Percentiles rank a stretch among this genome's conserved stretches.
phyloP scores from a whole-genome alignment of 2,329 filamentous ascomycete species.

The Neofusicoccum cordaticola region DNA sequence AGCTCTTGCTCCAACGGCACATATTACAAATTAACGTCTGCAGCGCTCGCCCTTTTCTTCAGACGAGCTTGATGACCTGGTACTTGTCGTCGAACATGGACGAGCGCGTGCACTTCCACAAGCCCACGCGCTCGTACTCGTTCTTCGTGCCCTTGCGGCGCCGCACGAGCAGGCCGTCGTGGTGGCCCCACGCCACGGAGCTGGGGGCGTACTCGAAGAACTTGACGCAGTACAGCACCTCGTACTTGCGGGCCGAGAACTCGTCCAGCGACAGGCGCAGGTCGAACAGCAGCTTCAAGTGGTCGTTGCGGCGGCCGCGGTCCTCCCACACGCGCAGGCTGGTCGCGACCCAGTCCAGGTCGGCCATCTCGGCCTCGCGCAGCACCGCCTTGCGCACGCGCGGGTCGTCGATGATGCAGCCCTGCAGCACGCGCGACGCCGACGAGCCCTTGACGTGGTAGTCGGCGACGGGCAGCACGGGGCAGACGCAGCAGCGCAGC shows the following conservation, averaged over 20 bases:
- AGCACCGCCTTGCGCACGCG: neutral
- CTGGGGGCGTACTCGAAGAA: slow-evolving; percentile 10
- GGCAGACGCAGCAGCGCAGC: slow-evolving; percentile 7
- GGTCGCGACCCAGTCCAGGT: slow-evolving; percentile 1
- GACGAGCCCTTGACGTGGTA: neutral
- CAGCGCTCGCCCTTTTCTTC: neutral
- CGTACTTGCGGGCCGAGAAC: neutral
- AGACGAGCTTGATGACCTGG: slow-evolving; percentile 1
- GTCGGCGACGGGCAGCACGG: neutral
- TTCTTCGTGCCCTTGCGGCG: neutral
- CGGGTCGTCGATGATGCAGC: slow-evolving; percentile 1
- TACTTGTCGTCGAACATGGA: slow-evolving; percentile 11
- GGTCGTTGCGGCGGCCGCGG: slow-evolving; percentile 7
- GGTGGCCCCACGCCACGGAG: slow-evolving; percentile 5
- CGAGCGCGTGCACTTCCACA: slow-evolving; percentile 4
- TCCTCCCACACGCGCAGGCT: slow-evolving; percentile 8
- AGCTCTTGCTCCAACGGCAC: too few relatives aligned
- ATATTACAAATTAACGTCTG: neutral
- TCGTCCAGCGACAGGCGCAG: neutral
- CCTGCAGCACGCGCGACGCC: neutral
- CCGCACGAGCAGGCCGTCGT: slow-evolving; percentile 5
- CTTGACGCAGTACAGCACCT: slow-evolving; percentile 8
- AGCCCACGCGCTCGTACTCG: slow-evolving; percentile 6
- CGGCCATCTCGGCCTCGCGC: neutral
- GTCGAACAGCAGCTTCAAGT: slow-evolving; percentile 10